These are phyloP conservation scores for Leishmania braziliensis DNA, from an alignment of 208 protist genomes.

Conservation along the genomic window DNA sequence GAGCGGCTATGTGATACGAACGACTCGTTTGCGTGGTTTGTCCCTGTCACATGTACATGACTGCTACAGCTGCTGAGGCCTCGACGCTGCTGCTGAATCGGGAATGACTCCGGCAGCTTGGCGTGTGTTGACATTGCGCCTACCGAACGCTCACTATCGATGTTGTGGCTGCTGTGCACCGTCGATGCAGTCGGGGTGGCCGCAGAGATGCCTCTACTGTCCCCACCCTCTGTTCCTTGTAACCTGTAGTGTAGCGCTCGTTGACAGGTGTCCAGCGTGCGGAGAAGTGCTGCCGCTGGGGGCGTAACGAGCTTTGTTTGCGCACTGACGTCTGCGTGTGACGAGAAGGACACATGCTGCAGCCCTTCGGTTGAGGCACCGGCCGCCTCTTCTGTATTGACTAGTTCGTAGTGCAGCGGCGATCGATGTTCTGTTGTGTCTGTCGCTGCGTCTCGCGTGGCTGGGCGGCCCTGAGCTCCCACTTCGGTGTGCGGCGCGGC, in stretches of 20 bases:
- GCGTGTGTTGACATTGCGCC: not conserved
- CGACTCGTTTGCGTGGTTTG: not conserved
- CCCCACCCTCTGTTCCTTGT: not conserved
- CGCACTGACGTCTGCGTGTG: not conserved
- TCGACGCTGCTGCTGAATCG: not conserved
- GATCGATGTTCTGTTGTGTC: not conserved
- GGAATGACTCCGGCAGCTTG: not conserved
- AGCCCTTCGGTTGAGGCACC: not conserved
- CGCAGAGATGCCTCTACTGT: not conserved
- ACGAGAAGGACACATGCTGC: not conserved
- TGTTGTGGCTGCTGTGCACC: constrained; percentile 15
- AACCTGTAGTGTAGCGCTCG: not conserved
- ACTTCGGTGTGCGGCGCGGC: constrained; percentile 1
- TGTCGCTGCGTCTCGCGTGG: not conserved
- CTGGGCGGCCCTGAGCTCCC: not conserved
- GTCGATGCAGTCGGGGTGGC: constrained; percentile 17
- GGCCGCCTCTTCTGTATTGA: not conserved
- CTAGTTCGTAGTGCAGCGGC: not conserved
- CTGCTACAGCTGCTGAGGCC: constrained; percentile 1
- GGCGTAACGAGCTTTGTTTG: not conserved
- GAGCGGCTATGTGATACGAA: not conserved
- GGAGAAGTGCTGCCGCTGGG: not conserved
- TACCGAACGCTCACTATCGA: constrained; percentile 15
- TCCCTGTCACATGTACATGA: not conserved
- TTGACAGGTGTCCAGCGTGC: not conserved